Evolutionary conservation across 441 rosid genomes (phyloP), one percentile per base, ranked within the genome.

Genomic region (Gossypium davidsonii): DNA sequence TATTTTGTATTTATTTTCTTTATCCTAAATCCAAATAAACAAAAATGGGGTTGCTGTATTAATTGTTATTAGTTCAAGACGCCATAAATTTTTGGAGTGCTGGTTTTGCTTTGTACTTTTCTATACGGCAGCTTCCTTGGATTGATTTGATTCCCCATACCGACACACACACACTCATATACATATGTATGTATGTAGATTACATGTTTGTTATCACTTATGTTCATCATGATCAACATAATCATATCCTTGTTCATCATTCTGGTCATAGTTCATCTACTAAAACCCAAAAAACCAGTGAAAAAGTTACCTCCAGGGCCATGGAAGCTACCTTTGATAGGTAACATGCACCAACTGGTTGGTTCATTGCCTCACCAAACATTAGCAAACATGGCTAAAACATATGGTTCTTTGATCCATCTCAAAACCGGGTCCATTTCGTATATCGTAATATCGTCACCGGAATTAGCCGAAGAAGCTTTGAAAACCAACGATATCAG

Each of bases 251-350:
- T 42, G 66, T 37, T 20, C 37, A 8, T 56, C n/a, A 57, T 57
- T 7, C 14, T 71, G 53, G 42, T 3, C 60, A 7, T 42, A 15
- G 25, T 49, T 51, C 66, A 57, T 31, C 26, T 5, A 57, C 6
- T 57, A 53, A 71, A 39, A 71, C 26, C 66, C 8, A 21, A 14
- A 3, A 26, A 26, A n/a, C 46, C 44, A 4, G 73, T 39, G 18
- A 31, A 10, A 37, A 70, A 12, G 67, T 44, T 72, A 6, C 75
- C 75, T 61, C 75, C 75, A 44, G 68, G 75, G 18, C 75, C 75
- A 46, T 28, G 68, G 58, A 60, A 60, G 6, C 49, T 72, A 26
- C 68, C 75, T 17, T 26, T 72, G 4, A 28, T 61, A 25, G 69
- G 75, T 9, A 72, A 72, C 67, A 42, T 72, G 44, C 69, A 72